Evolutionary conservation across 1,139 yeast species (phyloP).

Genomic region (Chernovozyma sophiae-reginae): DNA sequence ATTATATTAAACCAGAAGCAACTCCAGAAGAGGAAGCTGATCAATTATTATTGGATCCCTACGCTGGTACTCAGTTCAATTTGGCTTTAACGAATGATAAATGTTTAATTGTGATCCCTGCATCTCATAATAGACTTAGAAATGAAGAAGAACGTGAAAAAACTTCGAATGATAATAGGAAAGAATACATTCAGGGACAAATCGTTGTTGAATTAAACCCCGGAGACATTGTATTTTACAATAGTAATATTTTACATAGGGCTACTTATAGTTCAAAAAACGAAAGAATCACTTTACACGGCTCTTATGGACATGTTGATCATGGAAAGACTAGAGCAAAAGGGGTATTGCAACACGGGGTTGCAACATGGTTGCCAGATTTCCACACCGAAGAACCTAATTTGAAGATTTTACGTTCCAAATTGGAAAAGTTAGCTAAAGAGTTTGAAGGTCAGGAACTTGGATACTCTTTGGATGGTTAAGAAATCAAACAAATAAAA

Average conservation of each 20-base stretch:
- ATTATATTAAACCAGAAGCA: conserved; percentile 49
- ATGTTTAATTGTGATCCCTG: conserved; percentile 51
- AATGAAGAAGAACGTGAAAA: conserved; percentile 45
- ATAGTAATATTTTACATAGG: conserved; percentile 51
- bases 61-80: conserved; percentile 54
- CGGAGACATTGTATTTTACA: conserved; percentile 54
- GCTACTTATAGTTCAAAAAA: conserved; percentile 41
- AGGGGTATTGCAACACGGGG: conserved; percentile 55
- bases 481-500: too few relatives aligned
- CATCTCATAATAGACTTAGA: conserved; percentile 46
- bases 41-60: conserved; percentile 36
- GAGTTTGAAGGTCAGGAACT: conserved; percentile 38
- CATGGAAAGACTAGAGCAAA: conserved; percentile 45
- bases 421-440: conserved; percentile 33
- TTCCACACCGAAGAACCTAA: conserved; percentile 36
- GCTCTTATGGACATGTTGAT: conserved; percentile 48
- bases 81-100: conserved; percentile 48
- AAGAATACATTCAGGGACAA: conserved; percentile 39
- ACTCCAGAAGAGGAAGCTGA: conserved; percentile 44
- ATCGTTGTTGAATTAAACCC: conserved; percentile 43
- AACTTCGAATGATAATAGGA: conserved; percentile 32
- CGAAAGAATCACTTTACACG: conserved; percentile 48
- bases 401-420: conserved; percentile 29
- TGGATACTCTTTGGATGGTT: conserved; percentile 47
- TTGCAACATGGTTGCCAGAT: conserved; percentile 45